These are phyloP conservation scores for Sarcodon aspratus DNA, from an alignment of 768 basidiomycete genomes.

Conservation along the genomic window DNA sequence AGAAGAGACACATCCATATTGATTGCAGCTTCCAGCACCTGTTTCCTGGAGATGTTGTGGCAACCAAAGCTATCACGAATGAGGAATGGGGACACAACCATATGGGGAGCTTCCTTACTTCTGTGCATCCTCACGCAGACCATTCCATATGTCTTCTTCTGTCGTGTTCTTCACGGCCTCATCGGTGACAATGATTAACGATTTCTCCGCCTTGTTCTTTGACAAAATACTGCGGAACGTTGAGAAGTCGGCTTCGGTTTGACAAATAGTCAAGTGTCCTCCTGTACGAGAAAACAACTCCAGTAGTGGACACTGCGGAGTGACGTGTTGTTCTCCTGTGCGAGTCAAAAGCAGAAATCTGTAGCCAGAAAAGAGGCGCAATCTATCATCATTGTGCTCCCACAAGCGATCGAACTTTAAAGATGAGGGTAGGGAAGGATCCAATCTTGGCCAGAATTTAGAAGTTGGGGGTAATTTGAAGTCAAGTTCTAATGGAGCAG, in stretches of 20 bases:
- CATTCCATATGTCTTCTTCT: constrained; percentile 44
- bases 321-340: constrained; percentile 23
- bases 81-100: not conserved
- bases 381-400: constrained; percentile 57
- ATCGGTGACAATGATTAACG: constrained; percentile 42
- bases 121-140: constrained; percentile 16
- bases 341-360: constrained; percentile 55
- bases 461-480: constrained; percentile 39
- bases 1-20: constrained; percentile 19
- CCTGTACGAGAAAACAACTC: too few species aligned
- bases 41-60: constrained; percentile 31
- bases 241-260: too few species aligned
- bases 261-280: too few species aligned
- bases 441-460: constrained; percentile 51
- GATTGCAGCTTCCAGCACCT: constrained; percentile 40
- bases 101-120: too few species aligned
- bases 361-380: constrained; percentile 37
- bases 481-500: constrained; percentile 34
- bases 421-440: constrained; percentile 31
- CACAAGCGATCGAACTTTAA: constrained; percentile 46
- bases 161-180: constrained; percentile 30
- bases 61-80: constrained; percentile 24
- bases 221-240: not conserved
- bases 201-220: constrained; percentile 37
- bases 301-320: too few species aligned